Base-by-base conservation (phyloP, 2,329 filamentous ascomycete genomes). In the Phaeosphaeria sp. region DNA sequence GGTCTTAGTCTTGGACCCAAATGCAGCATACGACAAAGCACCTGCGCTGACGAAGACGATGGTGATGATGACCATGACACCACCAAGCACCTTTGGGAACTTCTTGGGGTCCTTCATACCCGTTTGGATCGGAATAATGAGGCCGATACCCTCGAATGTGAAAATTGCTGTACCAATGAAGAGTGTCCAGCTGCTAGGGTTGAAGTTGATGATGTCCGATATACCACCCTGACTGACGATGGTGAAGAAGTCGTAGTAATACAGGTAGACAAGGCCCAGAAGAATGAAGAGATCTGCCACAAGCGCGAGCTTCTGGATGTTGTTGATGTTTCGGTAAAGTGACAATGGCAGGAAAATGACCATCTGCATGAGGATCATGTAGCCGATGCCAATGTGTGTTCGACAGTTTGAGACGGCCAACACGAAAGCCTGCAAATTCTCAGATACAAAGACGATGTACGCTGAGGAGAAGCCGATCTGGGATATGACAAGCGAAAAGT, bases 141-240 rank as follows among this genome's bases (percentile, higher is more conserved):
- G 87, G 13, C 95, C 96, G 60, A 99, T 96, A 25, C 95, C 95
- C 75, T 99, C 95, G 73, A 98, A 99, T 0, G 95, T 98, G 80
- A 99, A 99, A 75, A 99, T 98, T 25, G 96, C 95, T 0, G 96
- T 99, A 60, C 95, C 96, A 69, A 99, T 99, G 77, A 99, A 98
- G 4, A 99, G 85, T 0, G 95, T 97, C 95, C 96, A 99, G 75
- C 93, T 90, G 59, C 90, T 87, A 42, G 89, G 79, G 81, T 99
- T 99, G 84, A 99, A 98, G 71, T 90, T 85, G 66, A 91, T 86
- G 71, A 98, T 93, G 74, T 99, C 95, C 5, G 92, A 85, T 22
- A 97, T 79, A 13, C 92, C 92, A 55, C 86, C 81, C 53, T 92
- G 84, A 48, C 81, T 82, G 61, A 87, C 87, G 51, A 99, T 88